Conservation (phyloP, 2,329 filamentous ascomycete genomes). For the Aureobasidium musti region DNA sequence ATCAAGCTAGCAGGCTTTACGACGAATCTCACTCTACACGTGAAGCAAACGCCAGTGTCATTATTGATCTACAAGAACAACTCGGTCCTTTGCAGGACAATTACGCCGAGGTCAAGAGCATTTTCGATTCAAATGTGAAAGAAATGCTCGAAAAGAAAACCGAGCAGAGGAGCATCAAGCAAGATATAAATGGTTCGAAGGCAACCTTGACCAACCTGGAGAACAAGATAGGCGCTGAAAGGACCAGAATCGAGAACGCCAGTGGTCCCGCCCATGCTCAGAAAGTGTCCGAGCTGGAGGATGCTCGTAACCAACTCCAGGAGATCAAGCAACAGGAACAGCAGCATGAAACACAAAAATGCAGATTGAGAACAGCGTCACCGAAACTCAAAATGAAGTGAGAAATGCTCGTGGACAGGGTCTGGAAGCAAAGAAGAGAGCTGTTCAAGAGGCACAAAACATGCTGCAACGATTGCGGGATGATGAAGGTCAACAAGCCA, state of each 20-base stretch:
- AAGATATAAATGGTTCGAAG: constrained; percentile 58
- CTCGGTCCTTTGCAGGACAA: constrained; percentile 51
- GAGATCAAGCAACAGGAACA: constrained; percentile 50
- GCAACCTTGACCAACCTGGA: constrained; percentile 47
- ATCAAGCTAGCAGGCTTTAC: constrained; percentile 47
- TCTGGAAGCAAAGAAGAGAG: constrained; percentile 36
- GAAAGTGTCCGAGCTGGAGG: constrained; percentile 61
- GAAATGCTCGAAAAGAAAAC: constrained; percentile 39
- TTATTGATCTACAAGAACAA: constrained; percentile 42
- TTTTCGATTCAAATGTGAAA: constrained; percentile 47
- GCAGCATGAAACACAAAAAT: constrained; percentile 47
- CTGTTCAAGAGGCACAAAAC: constrained; percentile 46
- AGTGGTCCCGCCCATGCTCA: constrained; percentile 69
- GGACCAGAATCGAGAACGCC: constrained; percentile 59
- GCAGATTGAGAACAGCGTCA: constrained; percentile 43
- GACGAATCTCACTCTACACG: constrained; percentile 48
- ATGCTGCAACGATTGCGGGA: constrained; percentile 56
- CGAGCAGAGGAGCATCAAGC: constrained; percentile 67
- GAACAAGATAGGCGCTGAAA: constrained; percentile 56
- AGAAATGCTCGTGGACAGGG: constrained; percentile 37
- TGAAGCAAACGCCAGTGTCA: constrained; percentile 42
- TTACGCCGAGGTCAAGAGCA: constrained; percentile 53
- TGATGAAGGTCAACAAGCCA: constrained; percentile 61
- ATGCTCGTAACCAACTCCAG: constrained; percentile 46
- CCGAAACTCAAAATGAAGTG: constrained; percentile 43